These are phyloP conservation scores for Penicillium sp. DNA, from an alignment of 2,329 filamentous ascomycete species.

Conservation along the genomic window DNA sequence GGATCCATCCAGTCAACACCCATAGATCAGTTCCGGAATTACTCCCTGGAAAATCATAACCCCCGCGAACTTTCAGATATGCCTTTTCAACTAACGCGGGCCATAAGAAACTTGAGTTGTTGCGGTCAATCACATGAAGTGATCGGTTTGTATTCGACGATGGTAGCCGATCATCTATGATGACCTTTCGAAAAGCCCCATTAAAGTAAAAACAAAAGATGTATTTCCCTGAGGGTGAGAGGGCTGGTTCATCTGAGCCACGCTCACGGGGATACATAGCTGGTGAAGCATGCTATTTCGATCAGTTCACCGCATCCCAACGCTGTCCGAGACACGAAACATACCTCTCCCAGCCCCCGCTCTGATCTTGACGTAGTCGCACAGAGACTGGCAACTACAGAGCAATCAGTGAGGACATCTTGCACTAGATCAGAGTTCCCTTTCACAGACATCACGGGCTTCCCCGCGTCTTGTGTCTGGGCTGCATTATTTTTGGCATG, in stretches of 20 bases:
- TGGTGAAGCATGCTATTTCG: conserved; percentile 66
- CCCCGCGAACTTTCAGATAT: conserved; percentile 91
- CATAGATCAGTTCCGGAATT: conserved; percentile 95
- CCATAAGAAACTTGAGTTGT: conserved; percentile 82
- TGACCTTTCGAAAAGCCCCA: conserved; percentile 82
- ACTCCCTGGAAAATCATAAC: conserved; percentile 96
- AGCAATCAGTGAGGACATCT: conserved; percentile 94
- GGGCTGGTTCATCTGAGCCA: conserved; percentile 57
- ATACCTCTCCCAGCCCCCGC: conserved; percentile 69
- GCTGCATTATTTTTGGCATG: conserved; percentile 42
- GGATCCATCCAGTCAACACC: conserved; percentile 93
- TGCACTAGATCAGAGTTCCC: conserved; percentile 81
- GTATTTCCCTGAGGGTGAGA: conserved; percentile 85
- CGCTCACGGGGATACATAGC: conserved; percentile 77
- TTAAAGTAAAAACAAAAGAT: conserved; percentile 94
- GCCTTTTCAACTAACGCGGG: conserved; percentile 94
- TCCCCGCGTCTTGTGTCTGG: conserved; percentile 13
- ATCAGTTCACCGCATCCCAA: not conserved
- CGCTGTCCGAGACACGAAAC: not conserved
- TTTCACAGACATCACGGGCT: conserved; percentile 60
- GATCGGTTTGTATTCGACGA: conserved; percentile 71
- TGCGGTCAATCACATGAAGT: conserved; percentile 84
- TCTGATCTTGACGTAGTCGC: conserved; percentile 73
- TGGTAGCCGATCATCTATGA: conserved; percentile 87
- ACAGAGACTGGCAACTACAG: conserved; percentile 92